Base-by-base conservation (phyloP, 768 basidiomycete genomes). In the Dioszegia hungarica region DNA sequence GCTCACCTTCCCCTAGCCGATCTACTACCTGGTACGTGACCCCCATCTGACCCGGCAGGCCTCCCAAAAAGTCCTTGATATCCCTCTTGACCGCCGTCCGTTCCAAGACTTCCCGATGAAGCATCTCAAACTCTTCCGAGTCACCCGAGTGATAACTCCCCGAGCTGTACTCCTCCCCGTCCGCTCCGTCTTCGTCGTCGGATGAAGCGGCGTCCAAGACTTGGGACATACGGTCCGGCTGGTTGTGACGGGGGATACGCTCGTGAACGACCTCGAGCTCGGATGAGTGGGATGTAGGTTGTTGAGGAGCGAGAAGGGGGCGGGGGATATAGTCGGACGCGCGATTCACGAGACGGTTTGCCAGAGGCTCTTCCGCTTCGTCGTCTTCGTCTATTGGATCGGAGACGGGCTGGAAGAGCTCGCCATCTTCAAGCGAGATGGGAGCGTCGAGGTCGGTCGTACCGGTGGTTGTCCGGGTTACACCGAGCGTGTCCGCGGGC, bases 1-100 rank as follows among this genome's bases (percentile, higher is more conserved):
- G 46, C 72, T 47, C 48, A 81, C 81, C 81, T 52, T 93, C 97
- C 14, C 95, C 95, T 0, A 99, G 82, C 0, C 93, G 83, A 78
- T 97, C 94, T 33, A 97, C 75, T 33, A 98, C 79, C 47, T 79
- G 82, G 79, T 94, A 98, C 4, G 41, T 20, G 15, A 43, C 31
- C 44, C 46, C 27, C 38, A 4, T 77, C 71, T 19, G 24, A 10
- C 14, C 33, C 34, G 49, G 34, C 31, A 60, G 24, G 39, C 53
- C 14, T 33, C 51, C 87, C 3, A 94, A 84, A 17, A 97, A 82
- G 59, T 88, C 84, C 0, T 77, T 70, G 39, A 98, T 91, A 76
- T 99, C 94, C 37, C 80, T 77, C 41, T 81, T 78, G 50, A 97
- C 88, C 62, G 87, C 87, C 2, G 79, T 78, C 57, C 82, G 85